Evolutionary conservation across 2,329 filamentous ascomycete species (phyloP), one percentile per base, ranked within the genome.

Genomic region (Ophiostoma sp.): DNA sequence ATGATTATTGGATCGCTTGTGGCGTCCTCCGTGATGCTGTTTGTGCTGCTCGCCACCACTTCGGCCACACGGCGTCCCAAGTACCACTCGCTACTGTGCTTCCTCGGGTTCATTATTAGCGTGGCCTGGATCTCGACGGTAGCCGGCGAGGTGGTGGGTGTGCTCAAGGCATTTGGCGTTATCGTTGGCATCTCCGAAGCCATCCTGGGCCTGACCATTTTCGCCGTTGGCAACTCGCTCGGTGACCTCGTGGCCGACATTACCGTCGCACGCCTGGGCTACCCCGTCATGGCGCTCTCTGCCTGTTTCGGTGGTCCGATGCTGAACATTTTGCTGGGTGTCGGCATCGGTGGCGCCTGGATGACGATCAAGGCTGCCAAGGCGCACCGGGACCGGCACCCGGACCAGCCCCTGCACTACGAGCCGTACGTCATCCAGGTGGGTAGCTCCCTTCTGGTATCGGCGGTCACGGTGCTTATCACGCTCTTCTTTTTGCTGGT

Each of bases 251-350:
- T 99, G 11, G 95, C 96, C 19, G 93, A 99, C 80, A 93, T 98
- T 71, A 99, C 96, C 0, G 93, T 99, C 50, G 96, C 96, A 3
- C 90, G 93, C 45, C 89, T 99, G 2, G 96, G 96, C 2, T 98
- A 95, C 82, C 96, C 96, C 0, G 94, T 99, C 75, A 99, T 99
- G 96, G 96, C 96, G 52, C 79, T 92, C 86, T 95, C 93, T 45
- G 96, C 96, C 4, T 99, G 96, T 80, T 98, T 99, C 80, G 96
- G 96, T n/a, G 97, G 96, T 0, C 96, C 96, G 0, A 95, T 99
- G 94, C 88, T 99, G 55, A 99, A 99, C 78, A 99, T 99, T 75
- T 84, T 99, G 0, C 88, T 99, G 3, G 96, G 96, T 0, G 95
- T 99, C 70, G 96, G 96, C n/a, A 85, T 98, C 3, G 93, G 92